Percentiles rank a stretch among this genome's conserved stretches.
Evolutionary conservation across 352 stramenopile genomes (phyloP).

Genomic region (Pythium pectinolyticum): DNA sequence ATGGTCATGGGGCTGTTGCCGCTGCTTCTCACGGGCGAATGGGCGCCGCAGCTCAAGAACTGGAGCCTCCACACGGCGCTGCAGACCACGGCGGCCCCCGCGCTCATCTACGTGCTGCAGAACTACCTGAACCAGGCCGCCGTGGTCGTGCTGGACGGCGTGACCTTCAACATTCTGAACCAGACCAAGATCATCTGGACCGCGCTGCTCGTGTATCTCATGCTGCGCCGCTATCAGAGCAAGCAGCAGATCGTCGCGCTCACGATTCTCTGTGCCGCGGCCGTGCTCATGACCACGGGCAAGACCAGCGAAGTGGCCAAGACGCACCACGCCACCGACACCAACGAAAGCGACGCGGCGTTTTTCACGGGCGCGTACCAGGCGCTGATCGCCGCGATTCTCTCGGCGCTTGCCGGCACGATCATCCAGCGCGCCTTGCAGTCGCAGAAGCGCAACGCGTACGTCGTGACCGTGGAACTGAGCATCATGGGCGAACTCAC

Average conservation of each 20-base stretch:
- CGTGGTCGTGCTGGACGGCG: constrained; percentile 71
- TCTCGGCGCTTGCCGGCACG: constrained; percentile 70
- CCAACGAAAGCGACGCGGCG: constrained; percentile 34
- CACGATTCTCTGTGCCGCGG: constrained; percentile 62
- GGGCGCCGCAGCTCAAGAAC: constrained; percentile 55
- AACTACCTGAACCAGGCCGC: constrained; percentile 83
- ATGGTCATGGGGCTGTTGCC: constrained; percentile 61
- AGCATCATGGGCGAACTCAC: constrained; percentile 67
- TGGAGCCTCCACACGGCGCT: constrained; percentile 60
- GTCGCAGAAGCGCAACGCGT: constrained; percentile 65
- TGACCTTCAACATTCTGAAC: constrained; percentile 87
- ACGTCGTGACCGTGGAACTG: constrained; percentile 81
- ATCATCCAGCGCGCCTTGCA: constrained; percentile 81
- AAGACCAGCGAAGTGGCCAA: constrained; percentile 15
- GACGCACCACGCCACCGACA: neutral
- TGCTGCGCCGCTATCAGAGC: constrained; percentile 72
- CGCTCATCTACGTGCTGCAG: constrained; percentile 83
- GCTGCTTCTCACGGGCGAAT: constrained; percentile 50
- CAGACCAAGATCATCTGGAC: constrained; percentile 91
- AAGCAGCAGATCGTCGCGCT: constrained; percentile 68
- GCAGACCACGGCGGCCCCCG: constrained; percentile 63
- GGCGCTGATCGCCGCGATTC: constrained; percentile 64
- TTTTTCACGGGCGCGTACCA: constrained; percentile 75
- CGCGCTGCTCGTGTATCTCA: constrained; percentile 75
- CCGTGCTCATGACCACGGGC: constrained; percentile 75